Evolutionary conservation across 345 rosid genomes (phyloP).

Genomic region (Eucalyptus erythrocorys): DNA sequence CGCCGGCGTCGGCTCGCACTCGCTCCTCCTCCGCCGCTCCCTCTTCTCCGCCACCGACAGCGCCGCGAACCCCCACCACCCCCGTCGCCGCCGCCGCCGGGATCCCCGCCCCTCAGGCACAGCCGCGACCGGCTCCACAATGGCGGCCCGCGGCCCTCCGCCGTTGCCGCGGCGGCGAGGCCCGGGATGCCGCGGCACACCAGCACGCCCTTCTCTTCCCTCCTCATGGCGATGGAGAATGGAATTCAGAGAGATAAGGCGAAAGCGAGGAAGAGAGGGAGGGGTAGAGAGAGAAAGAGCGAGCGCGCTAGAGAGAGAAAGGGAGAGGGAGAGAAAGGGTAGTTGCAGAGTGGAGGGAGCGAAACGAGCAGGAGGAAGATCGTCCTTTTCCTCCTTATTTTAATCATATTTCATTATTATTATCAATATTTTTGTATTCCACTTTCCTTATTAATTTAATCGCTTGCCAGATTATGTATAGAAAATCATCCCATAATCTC

Average conservation of each 20-base stretch:
- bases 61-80: conserved; percentile 39
- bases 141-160: conserved; percentile 5
- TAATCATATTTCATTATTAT: background rate
- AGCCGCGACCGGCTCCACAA: conserved; percentile 7
- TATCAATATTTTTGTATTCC: background rate
- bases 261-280: background rate
- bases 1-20: conserved; percentile 39
- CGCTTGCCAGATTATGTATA: background rate
- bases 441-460: background rate
- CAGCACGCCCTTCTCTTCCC: conserved; percentile 24
- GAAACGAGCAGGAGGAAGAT: background rate
- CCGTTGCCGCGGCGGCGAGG: conserved; percentile 14
- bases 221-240: conserved; percentile 13
- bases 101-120: background rate
- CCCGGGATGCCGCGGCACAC: conserved; percentile 23
- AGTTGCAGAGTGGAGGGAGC: background rate
- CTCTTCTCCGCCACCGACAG: conserved; percentile 50
- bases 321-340: background rate
- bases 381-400: background rate
- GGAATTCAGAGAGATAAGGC: background rate
- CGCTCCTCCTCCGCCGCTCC: conserved; percentile 8
- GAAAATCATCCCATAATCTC: background rate
- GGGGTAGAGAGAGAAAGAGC: background rate
- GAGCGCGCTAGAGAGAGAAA: background rate
- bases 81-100: background rate